phyloP scores from a whole-genome alignment of 805 yeast species.

The Lachancea sp. region DNA sequence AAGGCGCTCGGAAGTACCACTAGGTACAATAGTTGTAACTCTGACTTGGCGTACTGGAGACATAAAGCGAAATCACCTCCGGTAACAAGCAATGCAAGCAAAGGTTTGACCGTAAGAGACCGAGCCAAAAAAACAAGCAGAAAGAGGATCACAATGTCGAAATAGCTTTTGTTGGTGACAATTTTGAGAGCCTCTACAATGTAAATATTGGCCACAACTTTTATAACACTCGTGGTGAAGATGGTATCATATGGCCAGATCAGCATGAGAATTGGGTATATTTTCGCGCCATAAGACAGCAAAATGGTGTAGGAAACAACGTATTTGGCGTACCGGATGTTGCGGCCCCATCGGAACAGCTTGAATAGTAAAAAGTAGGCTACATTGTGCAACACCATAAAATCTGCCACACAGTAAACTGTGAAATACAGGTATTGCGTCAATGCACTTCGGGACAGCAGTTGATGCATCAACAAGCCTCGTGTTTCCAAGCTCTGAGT shows the following conservation, averaged over 20 bases:
- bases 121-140: constrained; percentile 16
- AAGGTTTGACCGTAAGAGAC: constrained; percentile 17
- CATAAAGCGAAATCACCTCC: constrained; percentile 8
- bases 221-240: constrained; percentile 53
- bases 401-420: constrained; percentile 44
- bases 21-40: neutral
- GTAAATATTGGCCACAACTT: constrained; percentile 53
- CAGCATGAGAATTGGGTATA: constrained; percentile 86
- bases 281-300: constrained; percentile 69
- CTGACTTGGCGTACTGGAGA: constrained; percentile 1
- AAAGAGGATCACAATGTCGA: constrained; percentile 17
- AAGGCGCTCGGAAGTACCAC: neutral
- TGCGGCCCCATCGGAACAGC: constrained; percentile 28
- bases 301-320: constrained; percentile 59
- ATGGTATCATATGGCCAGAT: constrained; percentile 96
- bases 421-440: constrained; percentile 55
- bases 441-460: constrained; percentile 32
- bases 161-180: constrained; percentile 33
- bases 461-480: constrained; percentile 28
- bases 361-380: constrained; percentile 30
- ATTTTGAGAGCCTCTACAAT: constrained; percentile 58
- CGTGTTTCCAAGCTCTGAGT: constrained; percentile 8
- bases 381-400: constrained; percentile 35
- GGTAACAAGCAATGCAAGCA: constrained; percentile 19
- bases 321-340: constrained; percentile 17